Evolutionary conservation across 495 filamentous ascomycete species (phyloP).

Genomic region (Aspergillus nidulans): DNA sequence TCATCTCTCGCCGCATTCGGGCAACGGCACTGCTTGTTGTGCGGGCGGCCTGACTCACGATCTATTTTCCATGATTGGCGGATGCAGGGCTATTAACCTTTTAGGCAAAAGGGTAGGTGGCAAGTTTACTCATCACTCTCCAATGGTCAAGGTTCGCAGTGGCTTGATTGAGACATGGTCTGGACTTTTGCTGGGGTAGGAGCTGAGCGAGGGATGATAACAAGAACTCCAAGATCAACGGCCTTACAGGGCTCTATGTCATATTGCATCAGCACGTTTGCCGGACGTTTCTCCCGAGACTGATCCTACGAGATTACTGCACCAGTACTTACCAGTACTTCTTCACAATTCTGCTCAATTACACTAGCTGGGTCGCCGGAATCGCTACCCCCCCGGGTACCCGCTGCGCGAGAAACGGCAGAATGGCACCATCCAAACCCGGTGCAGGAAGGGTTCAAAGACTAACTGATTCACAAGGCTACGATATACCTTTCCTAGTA

Average conservation of each 20-base stretch:
- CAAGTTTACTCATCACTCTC: neutral
- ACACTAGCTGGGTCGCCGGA: neutral
- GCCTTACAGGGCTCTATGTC: neutral
- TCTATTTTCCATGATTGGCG: neutral
- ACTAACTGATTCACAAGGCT: neutral
- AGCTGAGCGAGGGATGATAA: neutral
- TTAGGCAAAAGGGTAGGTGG: neutral
- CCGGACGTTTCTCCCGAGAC: neutral
- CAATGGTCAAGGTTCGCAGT: neutral
- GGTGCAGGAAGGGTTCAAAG: neutral
- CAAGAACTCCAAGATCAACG: neutral
- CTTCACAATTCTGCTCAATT: no score
- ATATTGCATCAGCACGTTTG: neutral
- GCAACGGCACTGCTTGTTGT: neutral
- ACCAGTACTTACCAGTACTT: no score
- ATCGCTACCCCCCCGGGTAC: neutral
- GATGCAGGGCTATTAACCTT: neutral
- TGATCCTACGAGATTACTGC: no score
- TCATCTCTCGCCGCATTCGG: neutral
- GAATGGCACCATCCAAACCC: neutral
- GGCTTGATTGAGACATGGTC: neutral
- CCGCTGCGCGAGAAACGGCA: neutral
- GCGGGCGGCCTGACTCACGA: neutral
- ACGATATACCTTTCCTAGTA: neutral
- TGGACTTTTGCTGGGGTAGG: neutral